Base-by-base conservation (phyloP, 2,329 filamentous ascomycete genomes). In the Tympanopsis confertula region DNA sequence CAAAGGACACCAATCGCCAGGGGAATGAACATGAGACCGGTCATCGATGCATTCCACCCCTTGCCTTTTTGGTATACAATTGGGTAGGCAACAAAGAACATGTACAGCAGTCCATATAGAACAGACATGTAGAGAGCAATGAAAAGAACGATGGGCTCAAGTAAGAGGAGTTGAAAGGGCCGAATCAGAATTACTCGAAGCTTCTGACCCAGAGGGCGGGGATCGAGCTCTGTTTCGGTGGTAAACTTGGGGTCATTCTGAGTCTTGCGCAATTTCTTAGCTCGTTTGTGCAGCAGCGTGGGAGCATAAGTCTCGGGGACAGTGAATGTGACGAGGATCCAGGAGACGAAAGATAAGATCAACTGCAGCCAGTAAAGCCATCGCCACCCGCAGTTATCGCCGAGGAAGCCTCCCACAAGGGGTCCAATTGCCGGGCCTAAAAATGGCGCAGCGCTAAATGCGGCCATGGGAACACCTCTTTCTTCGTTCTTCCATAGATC, bases 361-460 rank as follows among this genome's bases (percentile, higher is more conserved):
- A 91, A 65, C 51, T 89, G 85, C 47, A 94, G 74, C 81, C 83
- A 89, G 63, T 91, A 91, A 0, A 91, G 65, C 83, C 84, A 91
- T 45, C 85, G 65, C 86, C 86, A 91, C 26, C 80, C 80, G 0
- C 66, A 59, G 1, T 71, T 72, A 47, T 87, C 81, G 5, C 71
- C 69, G 2, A 91, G 65, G 53, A 78, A 93, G 10, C 85, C 86
- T 45, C 86, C 87, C 5, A 81, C 70, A 1, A 94, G 68, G 5
- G 82, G 82, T 42, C 82, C 82, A 45, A 84, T 78, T 2, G 82
- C 84, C 36, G 86, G 86, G 0, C 86, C 86, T 33, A 89, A 69
- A 52, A 91, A 91, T 0, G 86, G 86, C 1, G 85, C 85, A 2
- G 85, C 84, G 12, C 74, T 82, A 56, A 91, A 93, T 13, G 82